These are phyloP conservation scores for Chalara sp. DNA, from an alignment of 2,329 filamentous ascomycete species.

Conservation along the genomic window DNA sequence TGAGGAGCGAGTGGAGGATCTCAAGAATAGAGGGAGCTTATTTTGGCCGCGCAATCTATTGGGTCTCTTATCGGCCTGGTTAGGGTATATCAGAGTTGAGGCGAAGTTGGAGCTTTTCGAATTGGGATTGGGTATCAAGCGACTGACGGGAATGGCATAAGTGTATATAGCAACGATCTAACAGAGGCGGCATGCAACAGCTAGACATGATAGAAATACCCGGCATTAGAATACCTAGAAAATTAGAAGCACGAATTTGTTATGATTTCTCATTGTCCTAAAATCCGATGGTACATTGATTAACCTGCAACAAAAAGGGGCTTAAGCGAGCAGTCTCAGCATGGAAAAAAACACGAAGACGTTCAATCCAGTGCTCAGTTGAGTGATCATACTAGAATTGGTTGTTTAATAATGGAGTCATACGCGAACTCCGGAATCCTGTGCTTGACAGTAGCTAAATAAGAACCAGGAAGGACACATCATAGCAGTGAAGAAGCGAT, in stretches of 20 bases:
- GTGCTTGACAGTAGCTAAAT: too few species aligned
- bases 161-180: not conserved
- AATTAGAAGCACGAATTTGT: not conserved
- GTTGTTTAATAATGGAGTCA: too few species aligned
- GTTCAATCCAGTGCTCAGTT: too few species aligned
- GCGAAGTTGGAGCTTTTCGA: slow-evolving; percentile 59
- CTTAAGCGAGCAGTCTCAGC: not conserved
- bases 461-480: too few species aligned
- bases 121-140: slow-evolving; percentile 50
- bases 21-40: slow-evolving; percentile 46
- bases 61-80: slow-evolving; percentile 48
- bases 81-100: slow-evolving; percentile 52
- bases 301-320: not conserved
- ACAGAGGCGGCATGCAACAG: not conserved
- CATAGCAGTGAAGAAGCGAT: too few species aligned
- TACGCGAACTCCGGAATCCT: too few species aligned
- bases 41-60: slow-evolving; percentile 51
- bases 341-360: too few species aligned
- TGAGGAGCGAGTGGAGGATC: slow-evolving; percentile 54
- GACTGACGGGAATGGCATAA: slow-evolving; percentile 30
- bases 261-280: not conserved
- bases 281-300: not conserved
- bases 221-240: not conserved
- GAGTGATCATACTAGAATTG: too few species aligned
- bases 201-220: not conserved